Evolutionary conservation across 805 yeast species (phyloP).

Genomic region (Starmerella roubikii): DNA sequence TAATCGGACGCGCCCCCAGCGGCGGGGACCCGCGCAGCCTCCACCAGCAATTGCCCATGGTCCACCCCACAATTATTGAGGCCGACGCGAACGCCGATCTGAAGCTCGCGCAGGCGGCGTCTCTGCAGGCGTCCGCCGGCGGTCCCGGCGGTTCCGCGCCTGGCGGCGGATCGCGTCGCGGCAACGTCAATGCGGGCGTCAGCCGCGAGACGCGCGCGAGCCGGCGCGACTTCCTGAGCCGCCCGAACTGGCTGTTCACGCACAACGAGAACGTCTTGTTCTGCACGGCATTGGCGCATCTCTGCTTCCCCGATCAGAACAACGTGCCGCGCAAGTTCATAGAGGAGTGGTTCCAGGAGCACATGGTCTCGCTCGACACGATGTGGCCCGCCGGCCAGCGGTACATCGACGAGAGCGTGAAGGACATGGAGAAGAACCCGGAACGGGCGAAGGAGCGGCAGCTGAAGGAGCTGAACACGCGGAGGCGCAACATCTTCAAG

Average conservation of each 20-base stretch:
- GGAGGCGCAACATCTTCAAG: constrained; percentile 13
- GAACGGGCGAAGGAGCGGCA: constrained; percentile 9
- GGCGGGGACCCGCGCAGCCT: not conserved
- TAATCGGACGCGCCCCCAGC: constrained; percentile 1
- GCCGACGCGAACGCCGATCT: not conserved
- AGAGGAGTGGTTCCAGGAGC: constrained; percentile 15
- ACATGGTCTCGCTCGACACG: constrained; percentile 14
- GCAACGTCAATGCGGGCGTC: not conserved
- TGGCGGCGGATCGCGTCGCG: not conserved
- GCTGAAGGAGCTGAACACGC: constrained; percentile 6
- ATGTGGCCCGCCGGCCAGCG: constrained; percentile 16
- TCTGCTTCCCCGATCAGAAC: constrained; percentile 16
- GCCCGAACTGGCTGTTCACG: constrained; percentile 17
- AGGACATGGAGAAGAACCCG: constrained; percentile 5
- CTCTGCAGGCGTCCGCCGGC: not conserved
- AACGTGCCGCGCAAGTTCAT: constrained; percentile 18
- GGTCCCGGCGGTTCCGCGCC: not conserved
- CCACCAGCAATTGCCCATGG: not conserved
- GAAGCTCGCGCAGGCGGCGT: not conserved
- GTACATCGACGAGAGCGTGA: constrained; percentile 10
- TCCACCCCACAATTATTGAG: not conserved
- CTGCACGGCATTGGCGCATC: constrained; percentile 13
- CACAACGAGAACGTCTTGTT: constrained; percentile 17
- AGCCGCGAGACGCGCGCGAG: not conserved
- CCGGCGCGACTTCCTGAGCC: constrained; percentile 14